These are phyloP conservation scores for Fusarium paranaense DNA, from an alignment of 2,329 filamentous ascomycete genomes.

Conservation along the genomic window DNA sequence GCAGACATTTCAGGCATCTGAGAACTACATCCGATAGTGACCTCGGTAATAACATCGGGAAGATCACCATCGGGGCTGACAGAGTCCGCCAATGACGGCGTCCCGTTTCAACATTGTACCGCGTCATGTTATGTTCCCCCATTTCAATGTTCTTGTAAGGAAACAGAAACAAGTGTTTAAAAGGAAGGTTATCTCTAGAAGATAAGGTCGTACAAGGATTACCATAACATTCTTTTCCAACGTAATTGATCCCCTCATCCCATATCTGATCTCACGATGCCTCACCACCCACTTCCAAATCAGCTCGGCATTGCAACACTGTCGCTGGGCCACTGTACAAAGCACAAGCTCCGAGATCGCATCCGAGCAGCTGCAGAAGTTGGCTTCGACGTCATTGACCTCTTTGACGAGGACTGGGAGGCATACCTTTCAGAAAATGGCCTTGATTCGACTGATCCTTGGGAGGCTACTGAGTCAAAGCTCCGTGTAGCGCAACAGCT, in stretches of 20 bases:
- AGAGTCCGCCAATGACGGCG: conserved; percentile 25
- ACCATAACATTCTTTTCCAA: neutral
- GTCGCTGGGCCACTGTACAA: conserved; percentile 20
- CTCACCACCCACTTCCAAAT: conserved; percentile 11
- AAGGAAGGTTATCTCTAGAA: neutral
- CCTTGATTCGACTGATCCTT: conserved; percentile 23
- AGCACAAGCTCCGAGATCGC: conserved; percentile 15
- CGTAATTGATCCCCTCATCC: neutral
- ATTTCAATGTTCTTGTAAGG: neutral
- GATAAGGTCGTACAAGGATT: conserved; percentile 2
- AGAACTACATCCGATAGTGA: neutral
- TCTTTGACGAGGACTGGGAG: conserved; percentile 30
- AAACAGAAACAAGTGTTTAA: neutral
- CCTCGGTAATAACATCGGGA: conserved; percentile 7
- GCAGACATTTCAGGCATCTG: neutral
- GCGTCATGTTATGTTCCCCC: neutral
- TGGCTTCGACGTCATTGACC: conserved; percentile 24
- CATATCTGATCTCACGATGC: neutral
- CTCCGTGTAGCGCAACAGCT: conserved; percentile 16
- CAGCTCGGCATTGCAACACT: conserved; percentile 25
- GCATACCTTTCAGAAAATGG: conserved; percentile 23
- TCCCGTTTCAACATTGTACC: neutral
- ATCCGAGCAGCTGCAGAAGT: conserved; percentile 16
- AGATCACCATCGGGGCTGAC: conserved; percentile 2
- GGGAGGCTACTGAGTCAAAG: conserved; percentile 23